These are phyloP conservation scores for Calonectria pauciramosa DNA, from an alignment of 2,329 filamentous ascomycete genomes.

Conservation along the genomic window DNA sequence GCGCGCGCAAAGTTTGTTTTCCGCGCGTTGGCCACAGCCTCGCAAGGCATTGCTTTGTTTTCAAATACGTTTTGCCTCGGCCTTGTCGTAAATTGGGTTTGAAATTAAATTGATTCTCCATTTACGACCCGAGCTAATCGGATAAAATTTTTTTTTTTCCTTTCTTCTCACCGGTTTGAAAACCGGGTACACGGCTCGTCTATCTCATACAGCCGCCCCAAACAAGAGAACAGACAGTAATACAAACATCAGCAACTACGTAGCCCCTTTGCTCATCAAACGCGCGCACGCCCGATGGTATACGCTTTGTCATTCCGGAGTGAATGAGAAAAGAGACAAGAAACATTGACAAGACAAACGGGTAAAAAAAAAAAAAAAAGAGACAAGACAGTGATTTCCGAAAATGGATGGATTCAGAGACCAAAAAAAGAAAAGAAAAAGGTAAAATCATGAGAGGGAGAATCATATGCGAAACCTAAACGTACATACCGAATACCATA, in stretches of 20 bases:
- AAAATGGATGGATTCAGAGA: neutral
- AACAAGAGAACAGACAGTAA: neutral
- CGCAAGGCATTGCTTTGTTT: no score
- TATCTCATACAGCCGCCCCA: slow-evolving; percentile 4
- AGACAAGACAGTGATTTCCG: neutral
- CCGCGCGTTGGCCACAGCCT: neutral
- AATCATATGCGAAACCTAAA: neutral
- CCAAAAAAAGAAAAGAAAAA: neutral
- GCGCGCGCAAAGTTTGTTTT: neutral
- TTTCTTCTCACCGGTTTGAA: neutral
- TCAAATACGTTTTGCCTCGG: neutral
- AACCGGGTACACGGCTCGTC: neutral
- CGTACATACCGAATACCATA: neutral
- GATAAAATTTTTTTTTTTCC: neutral
- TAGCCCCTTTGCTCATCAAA: neutral
- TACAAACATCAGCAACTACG: neutral
- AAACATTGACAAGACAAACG: no score
- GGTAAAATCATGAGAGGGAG: neutral
- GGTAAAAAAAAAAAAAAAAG: neutral
- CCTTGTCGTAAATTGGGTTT: neutral
- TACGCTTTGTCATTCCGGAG: neutral
- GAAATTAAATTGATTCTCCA: neutral
- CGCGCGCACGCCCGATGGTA: neutral
- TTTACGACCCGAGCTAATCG: neutral
- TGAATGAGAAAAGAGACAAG: neutral